Conservation (phyloP, 768 basidiomycete genomes). For the Hydnum rufescens region DNA sequence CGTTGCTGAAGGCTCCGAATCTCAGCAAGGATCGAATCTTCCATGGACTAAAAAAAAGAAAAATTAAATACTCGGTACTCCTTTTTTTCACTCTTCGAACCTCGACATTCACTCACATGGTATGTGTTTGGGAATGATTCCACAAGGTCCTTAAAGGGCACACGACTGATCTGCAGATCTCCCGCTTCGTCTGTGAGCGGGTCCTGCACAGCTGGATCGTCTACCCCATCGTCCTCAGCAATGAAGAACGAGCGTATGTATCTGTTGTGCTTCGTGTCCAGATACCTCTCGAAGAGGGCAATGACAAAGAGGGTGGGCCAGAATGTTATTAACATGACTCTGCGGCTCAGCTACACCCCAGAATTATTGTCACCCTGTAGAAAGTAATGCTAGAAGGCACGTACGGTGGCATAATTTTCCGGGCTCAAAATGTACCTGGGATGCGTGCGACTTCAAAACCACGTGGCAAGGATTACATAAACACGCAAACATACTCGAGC, state of each 20-base stretch:
- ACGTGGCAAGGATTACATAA: constrained; percentile 2
- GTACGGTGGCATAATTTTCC: constrained; percentile 40
- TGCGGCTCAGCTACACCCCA: constrained; percentile 41
- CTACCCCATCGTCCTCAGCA: constrained; percentile 33
- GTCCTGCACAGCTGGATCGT: constrained; percentile 33
- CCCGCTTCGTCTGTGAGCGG: constrained; percentile 40
- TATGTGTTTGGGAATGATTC: constrained; percentile 53
- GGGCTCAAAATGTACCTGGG: constrained; percentile 22
- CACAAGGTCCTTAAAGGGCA: constrained; percentile 48
- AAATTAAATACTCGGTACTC: constrained; percentile 3
- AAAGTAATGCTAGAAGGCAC: constrained; percentile 9
- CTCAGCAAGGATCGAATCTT: constrained; percentile 45
- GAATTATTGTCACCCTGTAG: not conserved
- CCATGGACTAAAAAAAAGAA: constrained; percentile 36
- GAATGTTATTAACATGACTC: constrained; percentile 64
- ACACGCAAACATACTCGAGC: constrained; percentile 43
- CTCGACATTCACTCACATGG: constrained; percentile 27
- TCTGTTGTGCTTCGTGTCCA: constrained; percentile 26
- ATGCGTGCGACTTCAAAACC: constrained; percentile 20
- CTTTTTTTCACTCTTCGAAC: too few relatives aligned
- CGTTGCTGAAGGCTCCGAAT: constrained; percentile 32
- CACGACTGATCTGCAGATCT: constrained; percentile 47
- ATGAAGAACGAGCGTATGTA: constrained; percentile 58
- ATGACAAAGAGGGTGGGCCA: constrained; percentile 56
- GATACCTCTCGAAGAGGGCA: constrained; percentile 52